A percentile compares a stretch with the other conserved stretches of the same genome.
Evolutionary conservation across 2,329 filamentous ascomycete genomes (phyloP).

Genomic region (Hirsutella rhossiliensis): DNA sequence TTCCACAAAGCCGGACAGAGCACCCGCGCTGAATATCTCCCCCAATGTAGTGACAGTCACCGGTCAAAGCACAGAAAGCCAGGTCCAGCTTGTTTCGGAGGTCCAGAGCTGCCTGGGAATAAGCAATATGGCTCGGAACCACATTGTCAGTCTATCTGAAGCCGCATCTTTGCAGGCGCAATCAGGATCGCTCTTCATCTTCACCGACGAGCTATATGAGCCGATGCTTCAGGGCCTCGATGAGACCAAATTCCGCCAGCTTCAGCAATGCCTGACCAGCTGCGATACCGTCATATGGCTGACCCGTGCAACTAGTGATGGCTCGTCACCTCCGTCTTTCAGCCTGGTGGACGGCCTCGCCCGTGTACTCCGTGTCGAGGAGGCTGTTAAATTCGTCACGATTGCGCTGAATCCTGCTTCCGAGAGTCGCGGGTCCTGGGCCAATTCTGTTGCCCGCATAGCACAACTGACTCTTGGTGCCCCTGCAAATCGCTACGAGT

Average conservation of each 20-base stretch:
- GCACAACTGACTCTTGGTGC: neutral
- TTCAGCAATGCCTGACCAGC: neutral
- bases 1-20: neutral
- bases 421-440: neutral
- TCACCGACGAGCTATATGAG: neutral
- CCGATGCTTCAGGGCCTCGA: neutral
- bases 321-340: neutral
- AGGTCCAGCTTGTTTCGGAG: neutral
- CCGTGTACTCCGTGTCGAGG: neutral
- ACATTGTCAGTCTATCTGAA: neutral
- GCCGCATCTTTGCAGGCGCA: neutral
- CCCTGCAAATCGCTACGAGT: neutral
- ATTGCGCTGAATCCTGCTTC: neutral
- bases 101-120: neutral
- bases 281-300: neutral
- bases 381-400: neutral
- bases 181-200: neutral
- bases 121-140: neutral
- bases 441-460: neutral
- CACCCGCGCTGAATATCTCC: neutral
- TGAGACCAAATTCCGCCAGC: neutral
- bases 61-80: neutral
- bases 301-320: neutral
- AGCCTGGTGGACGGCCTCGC: neutral
- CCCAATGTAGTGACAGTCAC: neutral